Percentiles rank a stretch among this genome's conserved stretches.
Conservation (phyloP, 352 stramenopile genomes). For the Nothophytophthora sp. region DNA sequence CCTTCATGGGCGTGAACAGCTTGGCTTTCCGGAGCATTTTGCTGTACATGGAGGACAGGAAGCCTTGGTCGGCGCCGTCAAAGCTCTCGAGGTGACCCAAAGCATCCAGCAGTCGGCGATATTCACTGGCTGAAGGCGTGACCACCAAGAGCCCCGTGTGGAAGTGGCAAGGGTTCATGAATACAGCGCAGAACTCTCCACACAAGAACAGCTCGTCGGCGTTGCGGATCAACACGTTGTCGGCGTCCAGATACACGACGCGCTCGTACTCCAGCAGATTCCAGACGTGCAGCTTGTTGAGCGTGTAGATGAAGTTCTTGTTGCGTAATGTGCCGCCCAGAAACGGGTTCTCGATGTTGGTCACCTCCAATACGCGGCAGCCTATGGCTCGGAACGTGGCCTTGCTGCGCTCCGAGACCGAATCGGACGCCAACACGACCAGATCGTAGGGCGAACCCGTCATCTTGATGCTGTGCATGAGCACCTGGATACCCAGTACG, state of each 20-base stretch:
- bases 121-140: conserved; percentile 70
- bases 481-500: conserved; percentile 79
- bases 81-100: conserved; percentile 72
- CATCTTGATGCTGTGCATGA: conserved; percentile 89
- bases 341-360: conserved; percentile 89
- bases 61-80: conserved; percentile 84
- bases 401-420: conserved; percentile 78
- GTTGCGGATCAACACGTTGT: conserved; percentile 90
- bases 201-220: conserved; percentile 89
- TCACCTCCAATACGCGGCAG: conserved; percentile 83
- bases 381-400: conserved; percentile 77
- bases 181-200: conserved; percentile 87
- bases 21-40: conserved; percentile 68
- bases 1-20: conserved; percentile 67
- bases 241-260: conserved; percentile 90
- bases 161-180: conserved; percentile 92
- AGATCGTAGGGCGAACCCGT: conserved; percentile 82
- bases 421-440: conserved; percentile 85
- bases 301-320: conserved; percentile 90
- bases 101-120: conserved; percentile 64
- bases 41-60: conserved; percentile 88
- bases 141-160: conserved; percentile 88
- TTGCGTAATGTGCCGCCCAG: conserved; percentile 73
- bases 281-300: conserved; percentile 92
- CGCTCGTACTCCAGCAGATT: conserved; percentile 91